phyloP scores from a whole-genome alignment of 345 rosid genomes.

The Rhizophora mangle region DNA sequence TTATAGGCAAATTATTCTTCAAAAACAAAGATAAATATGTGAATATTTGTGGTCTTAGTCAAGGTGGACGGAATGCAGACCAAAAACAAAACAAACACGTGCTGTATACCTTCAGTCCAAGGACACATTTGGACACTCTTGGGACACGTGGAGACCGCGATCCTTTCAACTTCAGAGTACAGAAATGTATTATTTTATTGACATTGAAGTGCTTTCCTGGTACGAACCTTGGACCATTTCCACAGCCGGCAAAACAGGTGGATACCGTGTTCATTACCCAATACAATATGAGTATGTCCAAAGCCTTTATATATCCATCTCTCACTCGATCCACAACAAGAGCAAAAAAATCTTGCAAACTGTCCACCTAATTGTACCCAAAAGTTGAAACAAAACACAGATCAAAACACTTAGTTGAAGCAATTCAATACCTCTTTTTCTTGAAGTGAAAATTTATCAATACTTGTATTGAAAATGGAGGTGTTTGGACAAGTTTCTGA shows the following conservation, averaged over 20 bases:
- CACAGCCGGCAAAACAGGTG: background rate
- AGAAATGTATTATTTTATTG: no score
- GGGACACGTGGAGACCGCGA: no score
- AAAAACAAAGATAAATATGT: no score
- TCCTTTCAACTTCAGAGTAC: no score
- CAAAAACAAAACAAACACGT: no score
- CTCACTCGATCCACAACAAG: background rate
- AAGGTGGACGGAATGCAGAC: no score
- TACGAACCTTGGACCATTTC: background rate
- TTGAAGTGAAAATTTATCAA: background rate
- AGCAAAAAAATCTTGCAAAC: background rate
- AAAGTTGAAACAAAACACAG: background rate
- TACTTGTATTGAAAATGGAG: conserved; percentile 17
- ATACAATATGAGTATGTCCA: background rate
- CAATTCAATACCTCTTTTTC: background rate
- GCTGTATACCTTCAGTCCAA: no score
- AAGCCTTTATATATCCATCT: background rate
- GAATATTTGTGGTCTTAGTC: no score
- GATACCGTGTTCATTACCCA: background rate
- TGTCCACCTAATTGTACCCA: background rate
- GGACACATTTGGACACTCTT: no score
- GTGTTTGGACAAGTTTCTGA: conserved; percentile 9
- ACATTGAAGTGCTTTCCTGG: background rate
- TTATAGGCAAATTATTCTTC: no score
- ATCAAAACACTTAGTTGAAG: background rate